These are phyloP conservation scores for Tulasnella sp. DNA, from an alignment of 768 basidiomycete genomes.

Conservation along the genomic window DNA sequence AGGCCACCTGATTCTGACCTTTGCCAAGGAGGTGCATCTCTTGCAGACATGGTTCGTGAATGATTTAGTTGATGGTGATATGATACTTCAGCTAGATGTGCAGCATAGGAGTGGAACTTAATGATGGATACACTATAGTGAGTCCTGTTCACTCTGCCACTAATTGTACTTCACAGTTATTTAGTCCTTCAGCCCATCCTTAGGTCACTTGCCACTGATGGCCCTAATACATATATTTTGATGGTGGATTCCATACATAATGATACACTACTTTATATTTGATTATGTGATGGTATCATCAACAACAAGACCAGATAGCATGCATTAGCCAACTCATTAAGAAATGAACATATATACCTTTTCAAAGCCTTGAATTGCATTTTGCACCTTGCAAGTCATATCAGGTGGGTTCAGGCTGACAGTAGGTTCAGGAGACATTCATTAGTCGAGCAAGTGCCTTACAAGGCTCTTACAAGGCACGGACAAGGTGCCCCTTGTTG, in stretches of 20 bases:
- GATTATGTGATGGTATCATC: too few species aligned
- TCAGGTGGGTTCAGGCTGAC: not conserved
- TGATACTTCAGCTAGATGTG: not conserved
- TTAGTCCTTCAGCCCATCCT: not conserved
- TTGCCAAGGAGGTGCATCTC: not conserved
- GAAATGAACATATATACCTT: too few species aligned
- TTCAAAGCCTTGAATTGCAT: not conserved
- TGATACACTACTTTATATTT: not conserved
- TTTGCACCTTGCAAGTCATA: not conserved
- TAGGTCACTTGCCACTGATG: not conserved
- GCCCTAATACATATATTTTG: not conserved
- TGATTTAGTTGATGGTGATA: constrained; percentile 1
- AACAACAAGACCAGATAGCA: too few species aligned
- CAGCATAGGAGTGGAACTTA: not conserved
- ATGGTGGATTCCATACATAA: not conserved
- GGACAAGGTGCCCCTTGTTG: not conserved
- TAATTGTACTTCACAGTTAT: not conserved
- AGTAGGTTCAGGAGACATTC: not conserved
- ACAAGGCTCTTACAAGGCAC: not conserved
- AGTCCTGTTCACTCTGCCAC: not conserved
- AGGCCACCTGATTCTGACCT: not conserved
- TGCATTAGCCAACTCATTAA: too few species aligned
- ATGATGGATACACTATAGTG: not conserved
- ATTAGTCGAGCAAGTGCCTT: not conserved
- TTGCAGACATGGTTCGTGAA: not conserved